phyloP scores from a whole-genome alignment of 73 alveolate genomes.

The Paramecium biaurelia region DNA sequence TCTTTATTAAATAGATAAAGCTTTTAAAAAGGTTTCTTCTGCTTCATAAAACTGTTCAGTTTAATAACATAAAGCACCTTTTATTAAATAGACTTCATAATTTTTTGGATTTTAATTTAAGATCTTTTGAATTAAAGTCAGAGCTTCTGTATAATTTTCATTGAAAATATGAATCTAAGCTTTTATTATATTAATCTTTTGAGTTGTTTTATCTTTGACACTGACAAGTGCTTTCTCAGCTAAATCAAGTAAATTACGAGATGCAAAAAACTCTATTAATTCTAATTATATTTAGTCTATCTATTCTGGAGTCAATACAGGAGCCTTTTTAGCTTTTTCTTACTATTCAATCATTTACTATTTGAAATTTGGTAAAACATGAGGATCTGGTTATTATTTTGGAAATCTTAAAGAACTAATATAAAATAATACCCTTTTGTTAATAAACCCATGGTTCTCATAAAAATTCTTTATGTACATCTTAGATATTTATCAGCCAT shows the following conservation, averaged over 20 bases:
- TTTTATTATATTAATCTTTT: conserved; percentile 13
- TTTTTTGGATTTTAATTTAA: conserved; percentile 34
- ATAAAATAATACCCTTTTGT: neutral
- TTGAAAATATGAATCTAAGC: conserved; percentile 55
- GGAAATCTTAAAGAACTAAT: conserved; percentile 40
- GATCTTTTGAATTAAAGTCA: neutral
- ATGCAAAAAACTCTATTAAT: conserved; percentile 70
- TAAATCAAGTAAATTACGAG: conserved; percentile 62
- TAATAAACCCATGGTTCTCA: conserved; percentile 71
- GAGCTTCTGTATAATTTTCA: conserved; percentile 32
- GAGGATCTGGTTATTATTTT: conserved; percentile 53
- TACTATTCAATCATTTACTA: conserved; percentile 32
- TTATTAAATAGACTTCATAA: conserved; percentile 55
- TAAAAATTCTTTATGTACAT: conserved; percentile 58
- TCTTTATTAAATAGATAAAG: conserved; percentile 23
- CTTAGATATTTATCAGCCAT: conserved; percentile 74
- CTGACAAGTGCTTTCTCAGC: conserved; percentile 59
- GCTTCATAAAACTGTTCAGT: conserved; percentile 59
- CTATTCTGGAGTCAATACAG: conserved; percentile 56
- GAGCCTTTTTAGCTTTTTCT: conserved; percentile 63
- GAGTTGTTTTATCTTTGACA: conserved; percentile 35
- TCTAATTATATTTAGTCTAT: conserved; percentile 69
- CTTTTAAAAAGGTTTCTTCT: conserved; percentile 61
- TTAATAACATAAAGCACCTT: conserved; percentile 53
- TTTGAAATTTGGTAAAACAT: conserved; percentile 45